These are phyloP conservation scores for Mycosphaerella arachidis DNA, from an alignment of 2,329 filamentous ascomycete species.

Conservation along the genomic window DNA sequence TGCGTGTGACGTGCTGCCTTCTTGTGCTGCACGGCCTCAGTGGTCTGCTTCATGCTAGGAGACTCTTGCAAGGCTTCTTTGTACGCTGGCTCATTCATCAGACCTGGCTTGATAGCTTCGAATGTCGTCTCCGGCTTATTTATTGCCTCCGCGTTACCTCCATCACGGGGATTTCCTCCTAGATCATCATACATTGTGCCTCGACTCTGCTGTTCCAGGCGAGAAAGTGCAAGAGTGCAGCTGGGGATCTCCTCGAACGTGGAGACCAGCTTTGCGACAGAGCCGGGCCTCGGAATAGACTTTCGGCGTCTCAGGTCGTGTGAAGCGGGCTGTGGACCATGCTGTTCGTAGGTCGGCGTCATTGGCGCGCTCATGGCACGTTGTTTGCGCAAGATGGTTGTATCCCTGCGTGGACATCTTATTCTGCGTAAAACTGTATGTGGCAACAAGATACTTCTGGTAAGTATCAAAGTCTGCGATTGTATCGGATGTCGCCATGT, in stretches of 20 bases:
- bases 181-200: background rate
- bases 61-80: too few relatives aligned
- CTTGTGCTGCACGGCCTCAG: background rate
- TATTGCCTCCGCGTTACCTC: background rate
- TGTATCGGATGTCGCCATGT: slow-evolving; percentile 13
- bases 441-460: slow-evolving; percentile 10
- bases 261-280: background rate
- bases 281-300: background rate
- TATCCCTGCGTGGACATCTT: background rate
- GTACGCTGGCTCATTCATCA: too few relatives aligned
- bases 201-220: background rate
- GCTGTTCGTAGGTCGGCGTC: background rate
- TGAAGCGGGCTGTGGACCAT: background rate
- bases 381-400: background rate
- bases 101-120: background rate
- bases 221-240: background rate
- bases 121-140: background rate
- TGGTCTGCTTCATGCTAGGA: background rate
- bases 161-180: background rate
- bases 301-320: background rate
- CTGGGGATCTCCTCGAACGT: background rate
- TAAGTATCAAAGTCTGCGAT: slow-evolving; percentile 12
- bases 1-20: background rate
- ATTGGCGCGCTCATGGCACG: background rate
- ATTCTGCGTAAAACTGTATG: background rate